These are phyloP conservation scores for Trametes cinnabarina DNA, from an alignment of 768 basidiomycete genomes.

Conservation along the genomic window DNA sequence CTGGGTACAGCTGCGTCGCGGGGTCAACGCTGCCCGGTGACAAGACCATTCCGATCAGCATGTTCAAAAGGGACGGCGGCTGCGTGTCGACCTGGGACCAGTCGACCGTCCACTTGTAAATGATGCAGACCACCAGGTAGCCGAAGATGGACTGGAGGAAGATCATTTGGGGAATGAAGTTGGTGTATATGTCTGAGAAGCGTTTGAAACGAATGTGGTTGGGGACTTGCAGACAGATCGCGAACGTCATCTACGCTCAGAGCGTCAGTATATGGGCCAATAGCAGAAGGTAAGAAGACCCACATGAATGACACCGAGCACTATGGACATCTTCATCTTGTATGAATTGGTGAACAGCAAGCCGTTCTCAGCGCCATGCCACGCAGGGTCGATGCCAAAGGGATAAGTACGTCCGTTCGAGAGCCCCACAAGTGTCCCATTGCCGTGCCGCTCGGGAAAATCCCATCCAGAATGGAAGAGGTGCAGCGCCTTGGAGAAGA, in stretches of 20 bases:
- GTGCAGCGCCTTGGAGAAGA: constrained; percentile 91
- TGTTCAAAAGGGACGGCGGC: constrained; percentile 91
- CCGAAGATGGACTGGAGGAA: constrained; percentile 98
- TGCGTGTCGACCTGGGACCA: constrained; percentile 68
- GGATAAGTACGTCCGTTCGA: constrained; percentile 76
- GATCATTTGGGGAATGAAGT: constrained; percentile 96
- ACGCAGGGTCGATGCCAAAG: constrained; percentile 91
- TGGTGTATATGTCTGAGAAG: constrained; percentile 81
- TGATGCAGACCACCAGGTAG: constrained; percentile 88
- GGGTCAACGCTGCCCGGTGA: constrained; percentile 78
- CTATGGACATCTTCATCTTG: constrained; percentile 99
- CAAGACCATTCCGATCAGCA: constrained; percentile 96
- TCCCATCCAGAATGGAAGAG: constrained; percentile 89
- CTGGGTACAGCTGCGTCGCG: constrained; percentile 72
- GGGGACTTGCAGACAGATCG: constrained; percentile 91
- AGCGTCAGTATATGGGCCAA: not conserved
- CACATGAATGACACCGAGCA: constrained; percentile 95
- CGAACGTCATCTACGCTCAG: constrained; percentile 87
- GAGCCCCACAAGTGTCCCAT: constrained; percentile 47
- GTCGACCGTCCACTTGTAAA: constrained; percentile 97
- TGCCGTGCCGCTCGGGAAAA: constrained; percentile 51
- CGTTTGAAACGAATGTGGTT: constrained; percentile 96
- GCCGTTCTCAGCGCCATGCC: constrained; percentile 91
- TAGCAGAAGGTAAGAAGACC: constrained; percentile 28
- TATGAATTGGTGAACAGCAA: constrained; percentile 97